Conservation (phyloP, 2,329 filamentous ascomycete species). For the Pleomassaria siparia region DNA sequence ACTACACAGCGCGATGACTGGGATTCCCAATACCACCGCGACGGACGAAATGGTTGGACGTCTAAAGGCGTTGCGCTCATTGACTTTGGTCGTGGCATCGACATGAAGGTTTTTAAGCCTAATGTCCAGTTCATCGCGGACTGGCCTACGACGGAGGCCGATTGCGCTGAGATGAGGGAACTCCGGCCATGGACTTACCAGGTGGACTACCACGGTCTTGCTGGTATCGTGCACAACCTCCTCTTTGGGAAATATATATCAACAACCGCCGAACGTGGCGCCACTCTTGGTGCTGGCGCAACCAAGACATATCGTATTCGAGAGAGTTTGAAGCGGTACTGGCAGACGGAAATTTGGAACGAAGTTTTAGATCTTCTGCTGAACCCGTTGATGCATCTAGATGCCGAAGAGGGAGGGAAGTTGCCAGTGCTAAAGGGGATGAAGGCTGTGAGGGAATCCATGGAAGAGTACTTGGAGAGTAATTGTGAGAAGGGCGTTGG, state of each 20-base stretch:
- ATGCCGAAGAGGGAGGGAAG: constrained; percentile 63
- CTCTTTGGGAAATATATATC: constrained; percentile 96
- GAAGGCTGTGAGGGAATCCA: constrained; percentile 68
- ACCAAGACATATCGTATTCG: constrained; percentile 75
- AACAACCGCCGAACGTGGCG: constrained; percentile 57
- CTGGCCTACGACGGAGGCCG: constrained; percentile 84
- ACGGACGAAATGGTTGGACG: constrained; percentile 77
- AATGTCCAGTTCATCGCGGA: constrained; percentile 89
- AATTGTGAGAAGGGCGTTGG: constrained; percentile 78
- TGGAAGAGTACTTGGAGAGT: constrained; percentile 79
- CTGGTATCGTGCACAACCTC: constrained; percentile 82
- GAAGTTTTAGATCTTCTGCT: constrained; percentile 82
- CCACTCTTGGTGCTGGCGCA: constrained; percentile 57
- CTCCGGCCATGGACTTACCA: constrained; percentile 95
- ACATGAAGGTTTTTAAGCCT: constrained; percentile 80
- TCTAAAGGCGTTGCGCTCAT: constrained; percentile 82
- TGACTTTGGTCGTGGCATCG: constrained; percentile 92
- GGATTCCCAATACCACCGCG: constrained; percentile 66
- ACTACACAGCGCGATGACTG: constrained; percentile 51
- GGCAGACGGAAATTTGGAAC: constrained; percentile 90
- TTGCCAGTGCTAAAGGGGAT: constrained; percentile 76
- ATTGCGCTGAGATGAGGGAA: constrained; percentile 96
- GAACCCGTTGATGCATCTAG: constrained; percentile 72
- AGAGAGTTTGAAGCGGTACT: constrained; percentile 89
- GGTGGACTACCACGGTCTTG: constrained; percentile 92